A percentile compares a stretch with the other conserved stretches of the same genome.
These are phyloP conservation scores for Hypholoma fasciculare DNA, from an alignment of 768 basidiomycete genomes.

Conservation along the genomic window DNA sequence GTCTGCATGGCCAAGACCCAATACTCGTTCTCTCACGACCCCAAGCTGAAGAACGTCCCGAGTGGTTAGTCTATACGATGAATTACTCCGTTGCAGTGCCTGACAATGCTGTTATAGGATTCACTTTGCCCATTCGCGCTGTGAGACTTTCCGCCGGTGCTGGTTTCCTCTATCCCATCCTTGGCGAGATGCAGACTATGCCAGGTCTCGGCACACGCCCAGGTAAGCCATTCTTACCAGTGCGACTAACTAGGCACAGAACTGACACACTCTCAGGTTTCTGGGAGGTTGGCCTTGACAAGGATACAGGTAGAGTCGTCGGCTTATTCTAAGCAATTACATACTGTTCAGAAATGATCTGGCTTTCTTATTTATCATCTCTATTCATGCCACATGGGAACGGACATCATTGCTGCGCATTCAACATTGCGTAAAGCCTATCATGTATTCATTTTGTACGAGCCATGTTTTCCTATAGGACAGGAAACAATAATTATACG, in stretches of 20 bases:
- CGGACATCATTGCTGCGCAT: background rate
- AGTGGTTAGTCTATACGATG: slow-evolving; percentile 45
- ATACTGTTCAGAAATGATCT: background rate
- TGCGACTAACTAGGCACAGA: slow-evolving; percentile 12
- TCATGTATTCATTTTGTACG: background rate
- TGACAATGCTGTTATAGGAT: slow-evolving; percentile 49
- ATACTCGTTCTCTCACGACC: slow-evolving; percentile 95
- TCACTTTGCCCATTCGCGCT: slow-evolving; percentile 88
- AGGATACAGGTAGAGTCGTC: slow-evolving; percentile 76
- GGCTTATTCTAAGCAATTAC: slow-evolving; percentile 69
- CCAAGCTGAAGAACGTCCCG: slow-evolving; percentile 87
- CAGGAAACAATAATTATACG: background rate
- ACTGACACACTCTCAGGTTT: slow-evolving; percentile 53
- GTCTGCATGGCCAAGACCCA: slow-evolving; percentile 99
- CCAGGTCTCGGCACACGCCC: slow-evolving; percentile 93
- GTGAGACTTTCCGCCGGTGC: slow-evolving; percentile 91
- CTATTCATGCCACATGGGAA: background rate
- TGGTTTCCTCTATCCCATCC: slow-evolving; percentile 92
- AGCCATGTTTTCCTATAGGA: background rate
- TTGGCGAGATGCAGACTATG: slow-evolving; percentile 99
- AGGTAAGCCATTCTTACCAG: slow-evolving; percentile 40
- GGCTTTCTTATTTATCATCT: background rate
- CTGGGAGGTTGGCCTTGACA: slow-evolving; percentile 87
- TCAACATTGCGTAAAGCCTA: background rate
- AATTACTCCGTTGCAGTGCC: background rate